These are phyloP conservation scores for Monosporascus sp. DNA, from an alignment of 2,329 filamentous ascomycete genomes.

Conservation along the genomic window DNA sequence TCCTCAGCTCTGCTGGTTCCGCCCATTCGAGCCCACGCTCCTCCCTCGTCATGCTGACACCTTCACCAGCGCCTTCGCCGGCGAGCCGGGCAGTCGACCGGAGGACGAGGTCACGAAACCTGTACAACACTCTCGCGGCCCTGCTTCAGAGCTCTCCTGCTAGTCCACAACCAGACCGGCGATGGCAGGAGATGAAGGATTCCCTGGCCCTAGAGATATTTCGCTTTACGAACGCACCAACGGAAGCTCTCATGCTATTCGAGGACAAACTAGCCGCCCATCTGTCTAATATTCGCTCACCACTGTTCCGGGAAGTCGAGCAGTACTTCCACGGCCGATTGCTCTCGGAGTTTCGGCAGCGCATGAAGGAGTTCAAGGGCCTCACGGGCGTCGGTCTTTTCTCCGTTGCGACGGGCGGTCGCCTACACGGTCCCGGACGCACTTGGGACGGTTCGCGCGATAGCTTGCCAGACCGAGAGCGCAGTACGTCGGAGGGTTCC, in stretches of 20 bases:
- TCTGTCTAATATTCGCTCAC: conserved; percentile 37
- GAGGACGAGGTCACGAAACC: conserved; percentile 38
- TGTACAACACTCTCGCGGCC: conserved; percentile 50
- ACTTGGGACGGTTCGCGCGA: conserved; percentile 28
- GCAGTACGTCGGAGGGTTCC: conserved; percentile 23
- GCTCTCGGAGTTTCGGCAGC: conserved; percentile 41
- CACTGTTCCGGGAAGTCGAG: conserved; percentile 45
- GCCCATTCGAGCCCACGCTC: conserved; percentile 48
- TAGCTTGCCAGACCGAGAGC: conserved; percentile 21
- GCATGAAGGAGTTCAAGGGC: conserved; percentile 48
- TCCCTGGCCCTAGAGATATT: conserved; percentile 54
- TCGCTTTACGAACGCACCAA: conserved; percentile 48
- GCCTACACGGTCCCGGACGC: conserved; percentile 33
- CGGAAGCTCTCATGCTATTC: conserved; percentile 41
- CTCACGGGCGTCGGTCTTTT: conserved; percentile 51
- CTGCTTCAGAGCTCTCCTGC: conserved; percentile 48
- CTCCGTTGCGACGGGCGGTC: conserved; percentile 49
- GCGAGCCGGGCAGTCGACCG: conserved; percentile 33
- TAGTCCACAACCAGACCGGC: conserved; percentile 35
- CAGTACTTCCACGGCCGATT: conserved; percentile 44
- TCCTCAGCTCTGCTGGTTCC: conserved; percentile 45
- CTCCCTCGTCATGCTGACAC: conserved; percentile 33
- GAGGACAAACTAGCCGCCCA: conserved; percentile 44
- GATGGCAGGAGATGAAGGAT: conserved; percentile 49
- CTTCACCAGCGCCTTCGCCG: conserved; percentile 32